Conservation (phyloP, 768 basidiomycete species). For the Agaricus blazei region DNA sequence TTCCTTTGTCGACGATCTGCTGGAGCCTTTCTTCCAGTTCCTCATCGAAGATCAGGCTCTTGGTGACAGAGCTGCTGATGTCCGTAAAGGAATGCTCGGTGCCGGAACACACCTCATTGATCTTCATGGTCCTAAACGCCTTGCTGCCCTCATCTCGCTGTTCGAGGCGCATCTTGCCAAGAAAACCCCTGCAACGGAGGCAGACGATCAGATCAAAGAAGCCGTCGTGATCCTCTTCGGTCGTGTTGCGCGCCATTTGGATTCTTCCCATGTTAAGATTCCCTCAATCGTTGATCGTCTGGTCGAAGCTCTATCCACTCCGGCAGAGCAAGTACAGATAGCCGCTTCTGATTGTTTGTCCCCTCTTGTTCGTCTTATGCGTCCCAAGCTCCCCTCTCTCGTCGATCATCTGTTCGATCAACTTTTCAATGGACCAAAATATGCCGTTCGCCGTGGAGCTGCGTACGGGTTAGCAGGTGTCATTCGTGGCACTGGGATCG, state of each 20-base stretch:
- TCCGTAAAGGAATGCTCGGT: conserved; percentile 82
- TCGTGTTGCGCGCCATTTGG: conserved; percentile 84
- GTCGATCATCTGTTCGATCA: conserved; percentile 75
- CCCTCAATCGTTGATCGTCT: conserved; percentile 79
- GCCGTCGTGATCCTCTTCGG: conserved; percentile 94
- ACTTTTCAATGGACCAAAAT: conserved; percentile 75
- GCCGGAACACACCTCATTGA: conserved; percentile 84
- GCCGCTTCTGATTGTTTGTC: conserved; percentile 95
- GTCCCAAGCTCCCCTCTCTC: conserved; percentile 52
- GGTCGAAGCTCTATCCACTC: conserved; percentile 87
- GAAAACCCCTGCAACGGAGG: conserved; percentile 55
- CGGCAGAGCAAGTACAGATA: conserved; percentile 93
- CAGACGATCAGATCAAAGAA: conserved; percentile 87
- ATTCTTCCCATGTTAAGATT: conserved; percentile 70
- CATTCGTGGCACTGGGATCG: conserved; percentile 86
- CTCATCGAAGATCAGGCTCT: conserved; percentile 82
- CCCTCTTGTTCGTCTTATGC: conserved; percentile 73
- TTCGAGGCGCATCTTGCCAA: conserved; percentile 75
- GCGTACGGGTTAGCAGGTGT: conserved; percentile 95
- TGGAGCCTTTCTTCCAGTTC: conserved; percentile 78
- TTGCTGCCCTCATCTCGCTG: conserved; percentile 69
- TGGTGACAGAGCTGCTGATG: conserved; percentile 78
- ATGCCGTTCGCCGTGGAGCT: conserved; percentile 92
- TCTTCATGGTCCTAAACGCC: conserved; percentile 64
- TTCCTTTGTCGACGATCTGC: conserved; percentile 52